Conservation (phyloP, 805 yeast genomes). For the Myxozyma mucilagina region DNA sequence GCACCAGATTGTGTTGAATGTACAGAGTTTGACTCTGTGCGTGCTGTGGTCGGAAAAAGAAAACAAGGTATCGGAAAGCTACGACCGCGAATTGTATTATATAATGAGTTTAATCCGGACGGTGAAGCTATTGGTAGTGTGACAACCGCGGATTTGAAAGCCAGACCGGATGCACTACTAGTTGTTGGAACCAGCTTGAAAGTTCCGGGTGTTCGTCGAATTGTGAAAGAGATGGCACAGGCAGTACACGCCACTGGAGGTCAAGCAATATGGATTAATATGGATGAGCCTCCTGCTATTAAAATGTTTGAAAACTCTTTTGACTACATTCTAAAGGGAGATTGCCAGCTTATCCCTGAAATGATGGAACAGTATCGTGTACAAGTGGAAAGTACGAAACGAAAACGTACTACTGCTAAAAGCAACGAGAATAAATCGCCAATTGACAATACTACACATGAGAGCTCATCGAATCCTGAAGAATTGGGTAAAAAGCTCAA, state of each 20-base stretch:
- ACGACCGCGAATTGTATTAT: constrained; percentile 65
- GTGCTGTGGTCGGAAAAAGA: constrained; percentile 64
- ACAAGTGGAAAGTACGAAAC: neutral
- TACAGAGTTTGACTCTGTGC: constrained; percentile 55
- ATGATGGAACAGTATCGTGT: constrained; percentile 23
- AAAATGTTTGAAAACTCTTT: constrained; percentile 54
- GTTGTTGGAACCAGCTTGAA: constrained; percentile 84
- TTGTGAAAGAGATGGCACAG: constrained; percentile 61
- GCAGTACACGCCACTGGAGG: constrained; percentile 60
- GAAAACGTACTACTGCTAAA: neutral
- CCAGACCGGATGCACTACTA: constrained; percentile 72
- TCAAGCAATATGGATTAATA: constrained; percentile 63
- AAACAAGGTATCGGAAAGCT: constrained; percentile 61
- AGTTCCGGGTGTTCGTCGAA: constrained; percentile 69
- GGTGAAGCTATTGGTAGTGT: constrained; percentile 82
- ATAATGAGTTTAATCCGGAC: constrained; percentile 81
- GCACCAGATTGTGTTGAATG: constrained; percentile 67
- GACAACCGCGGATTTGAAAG: constrained; percentile 62
- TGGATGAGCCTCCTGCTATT: constrained; percentile 40
- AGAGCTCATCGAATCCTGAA: neutral
- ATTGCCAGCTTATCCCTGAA: constrained; percentile 58
- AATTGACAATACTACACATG: neutral
- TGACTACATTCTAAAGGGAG: constrained; percentile 63
- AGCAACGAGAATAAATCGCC: neutral
- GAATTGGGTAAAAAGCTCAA: neutral